Base-by-base conservation (phyloP, 1,284 basidiomycete species). In the Heterobasidion occidentale region DNA sequence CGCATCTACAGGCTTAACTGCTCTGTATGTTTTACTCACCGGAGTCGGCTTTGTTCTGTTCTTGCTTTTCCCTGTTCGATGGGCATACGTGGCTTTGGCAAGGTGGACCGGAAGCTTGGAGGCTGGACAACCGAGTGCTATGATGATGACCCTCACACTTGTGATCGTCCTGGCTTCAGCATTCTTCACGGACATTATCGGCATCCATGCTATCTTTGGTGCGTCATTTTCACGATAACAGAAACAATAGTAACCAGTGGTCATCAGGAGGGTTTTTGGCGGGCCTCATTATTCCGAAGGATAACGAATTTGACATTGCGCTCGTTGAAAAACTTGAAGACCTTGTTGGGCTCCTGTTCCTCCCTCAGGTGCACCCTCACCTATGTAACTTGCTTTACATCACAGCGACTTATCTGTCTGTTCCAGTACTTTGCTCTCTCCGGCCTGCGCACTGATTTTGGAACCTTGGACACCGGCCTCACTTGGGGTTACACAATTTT, bases 401-500 rank as follows among this genome's bases (percentile, higher is more conserved):
- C 27, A 35, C 33, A 51, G 38, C 38, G 19, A 12, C 9, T 17
- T 12, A 38, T 46, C 33, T 42, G 7, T 15, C 46, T 27, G 34
- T 7, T 52, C 19, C 63, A 89, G 86, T 94, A 94, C 70, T 94
- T 94, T 70, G 80, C 84, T 0, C 74, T 90, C 2, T 93, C 92
- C 0, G 92, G 92, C 49, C 71, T 96, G 61, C 80, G 77, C 57
- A 98, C 94, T 36, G 86, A 97, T 72, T 77, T 98, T 11, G 88
- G 90, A 4, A 68, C 88, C 36, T 77, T 96, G 52, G 69, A 92
- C 68, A 81, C 77, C 51, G 91, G 85, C 35, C 72, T 78, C 36
- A 87, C 86, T 7, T 96, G 93, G 94, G 93, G 86, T n/a, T 96
- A 90, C 68, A 84, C 84, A 11, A 74, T 97, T 59, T 72, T 91